Base-by-base conservation (phyloP, 768 basidiomycete genomes). In the Leucocoprinus birnbaumii region DNA sequence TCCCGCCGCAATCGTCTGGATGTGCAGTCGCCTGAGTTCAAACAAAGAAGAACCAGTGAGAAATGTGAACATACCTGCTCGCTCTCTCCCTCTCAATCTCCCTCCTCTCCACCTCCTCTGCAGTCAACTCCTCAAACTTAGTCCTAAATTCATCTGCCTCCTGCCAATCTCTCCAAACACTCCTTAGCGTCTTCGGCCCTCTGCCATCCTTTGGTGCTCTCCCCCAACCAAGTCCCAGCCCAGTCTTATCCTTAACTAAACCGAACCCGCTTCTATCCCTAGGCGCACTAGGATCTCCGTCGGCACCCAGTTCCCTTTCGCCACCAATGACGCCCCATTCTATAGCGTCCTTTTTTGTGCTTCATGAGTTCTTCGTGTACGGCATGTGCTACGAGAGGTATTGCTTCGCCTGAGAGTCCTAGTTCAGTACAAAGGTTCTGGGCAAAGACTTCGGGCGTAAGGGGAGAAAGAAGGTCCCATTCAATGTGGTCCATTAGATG, bases 401-500 rank as follows among this genome's bases (percentile, higher is more conserved):
- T 66, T 0, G 95, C 91, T 67, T 95, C 94, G 37, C 94, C 91
- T 0, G 87, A 78, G 2, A 99, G 79, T 6, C 94, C 94, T 14
- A 98, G 82, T 59, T 98, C 97, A 21, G 77, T 68, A 63, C 91
- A 93, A 31, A 98, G 86, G 48, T 81, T 84, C 37, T 73, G 71
- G 0, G 96, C 82, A 63, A 98, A 98, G 1, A 73, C 77, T 66
- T 96, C 89, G 1, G 96, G 96, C 0, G 93, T 95, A 35, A 98
- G 79, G 3, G 89, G 82, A 3, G 95, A 96, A 44, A 91, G 82
- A n/a, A 98, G 80, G 70, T 99, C 96, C 96, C 96, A 99, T 71
- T 99, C 97, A 61, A 99, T 94, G 65, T 94, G 91, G 72, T 99
- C 97, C 54, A 90, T 77, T 1, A 99, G 79, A 68, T 96, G 93